Base-by-base conservation (phyloP, 129 eudicot genomes). In the Deinandra increscens region DNA sequence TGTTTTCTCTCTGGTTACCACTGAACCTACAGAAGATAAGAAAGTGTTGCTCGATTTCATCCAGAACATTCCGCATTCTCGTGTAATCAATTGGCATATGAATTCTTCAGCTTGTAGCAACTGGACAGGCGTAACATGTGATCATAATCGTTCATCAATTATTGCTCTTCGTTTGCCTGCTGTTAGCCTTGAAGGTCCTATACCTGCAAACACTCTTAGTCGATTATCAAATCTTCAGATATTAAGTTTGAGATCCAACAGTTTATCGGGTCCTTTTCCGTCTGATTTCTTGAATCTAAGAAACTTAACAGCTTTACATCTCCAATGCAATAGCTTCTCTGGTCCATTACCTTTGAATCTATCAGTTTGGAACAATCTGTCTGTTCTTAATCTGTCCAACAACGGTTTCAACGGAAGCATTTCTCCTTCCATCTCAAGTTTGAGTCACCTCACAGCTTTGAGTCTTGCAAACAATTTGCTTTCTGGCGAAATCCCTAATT, bases 81-180 rank as follows among this genome's bases (percentile, higher is more conserved):
- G 71, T 29, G 45, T 61, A 11, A 61, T 93, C 49, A 83, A 93
- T 42, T 93, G 98, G 98, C 37, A 80, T 58, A 75, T 45, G 56
- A 84, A 70, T 4, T 74, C 85, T 70, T 75, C 95, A 3, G 95
- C 86, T 66, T 93, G 98, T 71, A 75, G 55, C 51, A 71, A 63
- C 70, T 93, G 98, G 98, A 81, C 72, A 48, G 97, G 98, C 45
- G 92, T 93, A 17, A 89, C 95, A 13, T 93, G 98, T 63, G 81
- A 88, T 79, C 85, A 83, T 68, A 72, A 85, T 29, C 68, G 82
- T 13, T 79, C 95, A 10, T 68, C 85, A 26, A 26, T 93, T 15
- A 89, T 87, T 48, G 95, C 97, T 11, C 76, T 93, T 55, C 76
- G 95, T 59, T 80, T 93, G 82, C 95, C 97, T 49, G 90, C 78